A percentile compares a stretch with the other conserved stretches of the same genome.
These are phyloP conservation scores for Naganishia vaughanmartiniae DNA, from an alignment of 768 basidiomycete species.

Conservation along the genomic window DNA sequence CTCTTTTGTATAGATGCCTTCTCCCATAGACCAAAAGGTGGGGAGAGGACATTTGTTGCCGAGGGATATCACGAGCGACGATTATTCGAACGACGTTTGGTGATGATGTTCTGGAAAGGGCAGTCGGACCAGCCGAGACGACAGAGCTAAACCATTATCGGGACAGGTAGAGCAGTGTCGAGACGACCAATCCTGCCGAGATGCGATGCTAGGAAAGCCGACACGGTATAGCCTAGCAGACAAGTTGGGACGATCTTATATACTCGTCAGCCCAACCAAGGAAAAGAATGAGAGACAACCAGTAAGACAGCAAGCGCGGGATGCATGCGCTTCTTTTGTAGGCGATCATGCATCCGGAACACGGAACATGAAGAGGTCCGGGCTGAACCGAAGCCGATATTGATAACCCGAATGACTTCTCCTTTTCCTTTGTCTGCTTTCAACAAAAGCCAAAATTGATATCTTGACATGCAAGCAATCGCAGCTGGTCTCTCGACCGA, in stretches of 20 bases:
- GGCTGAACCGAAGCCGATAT: not conserved
- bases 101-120: not conserved
- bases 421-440: not conserved
- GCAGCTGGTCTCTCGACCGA: constrained; percentile 9
- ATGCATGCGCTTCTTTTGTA: not conserved
- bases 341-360: not conserved
- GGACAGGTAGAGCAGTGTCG: constrained; percentile 9
- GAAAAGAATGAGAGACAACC: not conserved
- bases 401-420: not conserved
- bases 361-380: not conserved
- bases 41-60: constrained; percentile 23
- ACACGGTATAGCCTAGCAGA: not conserved
- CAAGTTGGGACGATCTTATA: not conserved
- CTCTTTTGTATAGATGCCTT: constrained; percentile 22
- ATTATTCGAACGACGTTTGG: not conserved
- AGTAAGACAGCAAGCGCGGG: not conserved
- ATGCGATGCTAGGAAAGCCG: not conserved
- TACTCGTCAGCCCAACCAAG: not conserved
- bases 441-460: not conserved
- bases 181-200: not conserved
- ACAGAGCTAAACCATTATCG: constrained; percentile 7
- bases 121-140: not conserved
- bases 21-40: constrained; percentile 6
- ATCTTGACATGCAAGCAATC: constrained; percentile 11
- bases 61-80: not conserved